Evolutionary conservation across 108 stramenopile species (phyloP).

Genomic region (Nitzschia sp.): DNA sequence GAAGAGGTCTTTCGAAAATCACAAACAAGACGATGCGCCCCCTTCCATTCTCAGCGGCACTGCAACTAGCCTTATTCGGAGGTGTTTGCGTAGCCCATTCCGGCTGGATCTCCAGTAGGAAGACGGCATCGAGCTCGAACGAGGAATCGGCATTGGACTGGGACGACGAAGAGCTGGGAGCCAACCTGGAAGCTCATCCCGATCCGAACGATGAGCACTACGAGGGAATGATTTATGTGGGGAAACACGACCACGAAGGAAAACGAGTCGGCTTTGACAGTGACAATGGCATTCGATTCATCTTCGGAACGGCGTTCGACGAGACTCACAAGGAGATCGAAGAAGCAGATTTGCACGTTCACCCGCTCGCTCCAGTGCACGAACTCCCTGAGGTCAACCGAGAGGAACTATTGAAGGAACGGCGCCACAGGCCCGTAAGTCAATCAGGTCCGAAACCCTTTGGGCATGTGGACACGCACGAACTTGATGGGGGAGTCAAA

Average conservation of each 20-base stretch:
- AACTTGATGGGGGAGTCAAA: conserved; percentile 76
- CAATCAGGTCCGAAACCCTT: conserved; percentile 65
- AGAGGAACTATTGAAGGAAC: conserved; percentile 63
- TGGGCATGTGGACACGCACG: conserved; percentile 75
- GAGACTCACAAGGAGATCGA: conserved; percentile 53
- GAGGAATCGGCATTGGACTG: conserved; percentile 5
- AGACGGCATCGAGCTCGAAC: background rate
- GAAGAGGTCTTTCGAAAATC: no score
- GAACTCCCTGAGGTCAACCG: conserved; percentile 62
- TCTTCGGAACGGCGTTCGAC: conserved; percentile 76
- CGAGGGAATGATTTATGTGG: conserved; percentile 73
- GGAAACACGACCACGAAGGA: conserved; percentile 44
- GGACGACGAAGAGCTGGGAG: conserved; percentile 43
- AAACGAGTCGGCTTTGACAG: conserved; percentile 39
- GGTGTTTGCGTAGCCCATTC: background rate
- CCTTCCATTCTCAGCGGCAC: background rate
- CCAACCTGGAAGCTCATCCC: conserved; percentile 70
- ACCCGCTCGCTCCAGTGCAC: conserved; percentile 50
- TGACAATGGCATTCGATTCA: conserved; percentile 70
- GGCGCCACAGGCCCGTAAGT: conserved; percentile 54
- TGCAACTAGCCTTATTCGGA: background rate
- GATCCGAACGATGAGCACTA: conserved; percentile 85
- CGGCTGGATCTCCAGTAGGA: conserved; percentile 1
- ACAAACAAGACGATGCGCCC: background rate
- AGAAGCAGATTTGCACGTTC: conserved; percentile 58